A percentile compares a stretch with the other conserved stretches of the same genome.
Conservation (phyloP, 2,329 filamentous ascomycete genomes). For the Xylariaceae sp. region DNA sequence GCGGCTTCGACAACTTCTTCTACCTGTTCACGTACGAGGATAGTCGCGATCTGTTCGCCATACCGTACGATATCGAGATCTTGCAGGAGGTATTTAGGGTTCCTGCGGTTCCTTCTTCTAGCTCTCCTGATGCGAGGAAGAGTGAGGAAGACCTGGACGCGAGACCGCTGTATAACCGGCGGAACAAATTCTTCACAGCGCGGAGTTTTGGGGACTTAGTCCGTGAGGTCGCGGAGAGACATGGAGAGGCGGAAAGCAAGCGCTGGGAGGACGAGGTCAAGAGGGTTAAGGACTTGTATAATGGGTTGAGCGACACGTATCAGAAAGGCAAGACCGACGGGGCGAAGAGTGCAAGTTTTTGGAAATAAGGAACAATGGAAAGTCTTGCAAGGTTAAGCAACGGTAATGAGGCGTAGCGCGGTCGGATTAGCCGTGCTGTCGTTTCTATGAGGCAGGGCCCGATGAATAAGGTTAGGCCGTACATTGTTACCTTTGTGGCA, state of each 20-base stretch:
- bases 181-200: conserved; percentile 61
- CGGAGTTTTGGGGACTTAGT: conserved; percentile 52
- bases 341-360: conserved; percentile 54
- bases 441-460: too few relatives aligned
- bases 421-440: too few relatives aligned
- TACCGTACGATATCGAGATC: conserved; percentile 65
- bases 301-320: conserved; percentile 54
- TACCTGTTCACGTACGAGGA: conserved; percentile 67
- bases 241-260: conserved; percentile 43
- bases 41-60: conserved; percentile 60
- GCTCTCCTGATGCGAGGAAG: conserved; percentile 35
- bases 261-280: conserved; percentile 50
- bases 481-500: too few relatives aligned
- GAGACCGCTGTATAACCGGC: conserved; percentile 59
- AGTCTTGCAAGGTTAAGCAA: too few relatives aligned
- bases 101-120: conserved; percentile 24
- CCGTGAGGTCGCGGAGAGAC: conserved; percentile 44
- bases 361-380: conserved; percentile 47
- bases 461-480: too few relatives aligned
- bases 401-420: too few relatives aligned
- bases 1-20: conserved; percentile 62
- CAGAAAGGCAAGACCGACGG: conserved; percentile 55
- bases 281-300: conserved; percentile 58
- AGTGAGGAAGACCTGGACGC: conserved; percentile 46
- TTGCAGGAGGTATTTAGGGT: conserved; percentile 62